Evolutionary conservation across 805 yeast species (phyloP).

Genomic region (Kuraishia capsulata): DNA sequence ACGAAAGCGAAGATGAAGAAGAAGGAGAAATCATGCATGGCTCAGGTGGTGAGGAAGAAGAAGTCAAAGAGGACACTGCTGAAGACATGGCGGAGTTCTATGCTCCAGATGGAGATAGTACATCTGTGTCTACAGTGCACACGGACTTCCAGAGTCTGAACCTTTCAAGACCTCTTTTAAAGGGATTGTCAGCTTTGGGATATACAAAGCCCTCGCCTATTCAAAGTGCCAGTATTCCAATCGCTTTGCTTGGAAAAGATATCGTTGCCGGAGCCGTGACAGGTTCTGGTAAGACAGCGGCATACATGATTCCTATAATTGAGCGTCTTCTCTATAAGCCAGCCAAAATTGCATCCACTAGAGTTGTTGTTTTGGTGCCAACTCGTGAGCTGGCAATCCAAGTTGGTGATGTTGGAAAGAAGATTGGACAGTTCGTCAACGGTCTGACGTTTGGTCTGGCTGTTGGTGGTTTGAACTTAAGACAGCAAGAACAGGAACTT

Average conservation of each 20-base stretch:
- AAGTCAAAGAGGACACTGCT: slow-evolving; percentile 45
- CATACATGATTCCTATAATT: slow-evolving; percentile 91
- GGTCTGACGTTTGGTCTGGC: slow-evolving; percentile 87
- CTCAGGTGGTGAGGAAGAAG: slow-evolving; percentile 11
- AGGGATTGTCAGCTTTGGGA: slow-evolving; percentile 73
- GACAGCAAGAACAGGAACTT: slow-evolving; percentile 93
- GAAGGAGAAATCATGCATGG: slow-evolving; percentile 13
- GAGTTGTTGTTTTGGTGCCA: slow-evolving; percentile 88
- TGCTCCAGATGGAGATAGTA: slow-evolving; percentile 39
- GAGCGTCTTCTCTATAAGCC: slow-evolving; percentile 91
- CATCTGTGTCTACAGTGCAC: slow-evolving; percentile 42
- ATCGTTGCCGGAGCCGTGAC: slow-evolving; percentile 99
- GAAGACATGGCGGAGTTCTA: slow-evolving; percentile 80
- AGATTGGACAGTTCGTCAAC: slow-evolving; percentile 66
- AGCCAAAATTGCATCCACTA: slow-evolving; percentile 72
- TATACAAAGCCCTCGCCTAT: slow-evolving; percentile 89
- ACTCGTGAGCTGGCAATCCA: slow-evolving; percentile 98
- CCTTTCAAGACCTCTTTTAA: slow-evolving; percentile 83
- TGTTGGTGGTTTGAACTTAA: slow-evolving; percentile 93
- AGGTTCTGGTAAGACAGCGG: slow-evolving; percentile 99
- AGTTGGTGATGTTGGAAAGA: slow-evolving; percentile 87
- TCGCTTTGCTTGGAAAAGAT: slow-evolving; percentile 89
- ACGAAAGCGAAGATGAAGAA: slow-evolving; percentile 13
- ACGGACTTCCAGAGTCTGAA: slow-evolving; percentile 67
- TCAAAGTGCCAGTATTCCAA: slow-evolving; percentile 89